Percentiles rank a stretch among this genome's conserved stretches.
Conservation (phyloP, 345 rosid species). For the Erysimum cheiranthoides region DNA sequence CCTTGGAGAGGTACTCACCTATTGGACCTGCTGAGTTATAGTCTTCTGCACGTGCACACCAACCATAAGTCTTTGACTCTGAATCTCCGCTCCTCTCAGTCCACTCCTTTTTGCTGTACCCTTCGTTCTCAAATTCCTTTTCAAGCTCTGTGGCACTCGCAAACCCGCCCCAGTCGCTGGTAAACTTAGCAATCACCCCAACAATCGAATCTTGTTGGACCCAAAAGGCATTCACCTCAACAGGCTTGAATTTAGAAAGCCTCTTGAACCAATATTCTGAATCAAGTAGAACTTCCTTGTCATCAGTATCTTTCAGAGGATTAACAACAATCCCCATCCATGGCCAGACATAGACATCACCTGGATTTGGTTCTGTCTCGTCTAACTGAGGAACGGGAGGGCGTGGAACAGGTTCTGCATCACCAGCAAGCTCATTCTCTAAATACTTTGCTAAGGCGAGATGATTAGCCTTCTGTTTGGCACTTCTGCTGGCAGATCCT, state of each 20-base stretch:
- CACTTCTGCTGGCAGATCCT: conserved; percentile 79
- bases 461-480: conserved; percentile 81
- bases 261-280: conserved; percentile 60
- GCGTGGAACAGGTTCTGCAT: conserved; percentile 49
- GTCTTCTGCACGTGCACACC: conserved; percentile 87
- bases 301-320: conserved; percentile 45
- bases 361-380: conserved; percentile 40
- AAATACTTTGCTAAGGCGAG: conserved; percentile 76
- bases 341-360: conserved; percentile 72
- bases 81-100: conserved; percentile 43
- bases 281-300: conserved; percentile 46
- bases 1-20: conserved; percentile 67
- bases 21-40: conserved; percentile 60
- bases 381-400: conserved; percentile 34
- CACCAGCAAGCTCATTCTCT: conserved; percentile 61
- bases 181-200: conserved; percentile 65
- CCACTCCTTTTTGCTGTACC: conserved; percentile 67
- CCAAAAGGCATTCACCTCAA: conserved; percentile 58
- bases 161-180: conserved; percentile 69
- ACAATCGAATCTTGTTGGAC: conserved; percentile 48
- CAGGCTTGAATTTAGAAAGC: conserved; percentile 66
- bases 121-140: conserved; percentile 57
- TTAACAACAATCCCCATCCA: conserved; percentile 81
- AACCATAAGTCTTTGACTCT: conserved; percentile 59
- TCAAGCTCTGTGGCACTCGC: conserved; percentile 65